Base-by-base conservation (phyloP, 2,329 filamentous ascomycete genomes). In the Oidium heveae region DNA sequence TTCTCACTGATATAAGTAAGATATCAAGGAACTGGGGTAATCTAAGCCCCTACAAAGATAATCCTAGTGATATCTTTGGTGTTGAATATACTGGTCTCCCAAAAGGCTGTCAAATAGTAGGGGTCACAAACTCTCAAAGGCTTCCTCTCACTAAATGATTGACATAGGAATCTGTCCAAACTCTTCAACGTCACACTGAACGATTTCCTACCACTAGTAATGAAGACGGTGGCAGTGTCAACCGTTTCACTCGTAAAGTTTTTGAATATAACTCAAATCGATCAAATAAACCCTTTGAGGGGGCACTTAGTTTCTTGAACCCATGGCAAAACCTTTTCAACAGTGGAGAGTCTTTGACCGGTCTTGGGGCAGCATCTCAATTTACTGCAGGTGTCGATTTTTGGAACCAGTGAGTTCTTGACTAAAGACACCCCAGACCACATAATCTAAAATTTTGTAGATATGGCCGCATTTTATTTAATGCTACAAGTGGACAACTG, bases 121-220 rank as follows among this genome's bases (percentile, higher is more conserved):
- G 56, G 46, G 52, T 34, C 13, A 43, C 10, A 36, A 46, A 39
- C 4, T 7, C 12, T 24, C 34, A 33, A 12, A 55, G 7, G 10
- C n/a, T 39, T 4, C 28, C 36, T n/a, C n/a, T 9, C 7, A 20
- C 51, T 53, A 28, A 56, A 51, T 50, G 20, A 28, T 13, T 7
- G 28, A 22, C 18, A 2, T 20, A 61, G 61, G 61, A 61, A 58
- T 60, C 58, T 44, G 72, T 68, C 0, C 73, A 76, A 58, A 65
- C 69, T 6, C 67, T 78, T 16, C 74, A 77, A 60, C 69, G 75
- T 32, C 75, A 77, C 62, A 71, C 72, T 0, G 67, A 77, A 57
- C 69, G 74, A 24, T 76, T 74, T 46, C 72, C 72, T 2, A 72
- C 69, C 0, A 8, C 28, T 32, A 4, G 9, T 32, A 32, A 1